Percentiles rank a stretch among this genome's conserved stretches.
Conservation (phyloP, 1,139 yeast genomes). For the Sugiyamaella sp. region DNA sequence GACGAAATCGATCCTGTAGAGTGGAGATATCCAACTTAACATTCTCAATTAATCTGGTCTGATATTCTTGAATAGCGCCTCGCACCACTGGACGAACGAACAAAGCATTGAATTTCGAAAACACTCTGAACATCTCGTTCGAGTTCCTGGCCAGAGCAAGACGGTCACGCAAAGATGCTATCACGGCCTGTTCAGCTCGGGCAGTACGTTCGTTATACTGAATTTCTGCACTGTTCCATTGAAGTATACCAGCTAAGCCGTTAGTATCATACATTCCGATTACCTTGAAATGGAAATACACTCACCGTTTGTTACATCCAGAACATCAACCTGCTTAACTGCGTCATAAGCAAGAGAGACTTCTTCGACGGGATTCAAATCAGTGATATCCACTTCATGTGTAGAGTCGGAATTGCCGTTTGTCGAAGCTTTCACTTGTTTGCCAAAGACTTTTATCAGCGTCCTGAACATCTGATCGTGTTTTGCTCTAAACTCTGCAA, state of each 20-base stretch:
- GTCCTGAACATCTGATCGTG: slow-evolving; percentile 56
- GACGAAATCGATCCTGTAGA: slow-evolving; percentile 48
- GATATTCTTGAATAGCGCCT: slow-evolving; percentile 59
- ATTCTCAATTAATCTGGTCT: slow-evolving; percentile 50
- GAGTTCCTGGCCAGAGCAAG: slow-evolving; percentile 48
- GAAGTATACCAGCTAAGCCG: slow-evolving; percentile 37
- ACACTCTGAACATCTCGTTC: slow-evolving; percentile 54
- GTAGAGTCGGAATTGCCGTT: slow-evolving; percentile 24
- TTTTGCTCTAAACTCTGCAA: slow-evolving; percentile 53
- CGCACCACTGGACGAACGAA: slow-evolving; percentile 55
- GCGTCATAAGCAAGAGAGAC: slow-evolving; percentile 49
- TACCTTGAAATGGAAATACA: slow-evolving; percentile 5
- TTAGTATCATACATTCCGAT: slow-evolving; percentile 14
- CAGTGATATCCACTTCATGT: slow-evolving; percentile 31
- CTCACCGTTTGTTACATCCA: slow-evolving; percentile 46
- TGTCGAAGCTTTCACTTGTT: slow-evolving; percentile 28
- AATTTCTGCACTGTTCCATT: slow-evolving; percentile 49
- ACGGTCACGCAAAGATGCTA: slow-evolving; percentile 45
- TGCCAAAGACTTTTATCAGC: slow-evolving; percentile 43
- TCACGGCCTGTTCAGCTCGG: slow-evolving; percentile 51
- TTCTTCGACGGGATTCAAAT: slow-evolving; percentile 43
- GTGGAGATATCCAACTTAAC: slow-evolving; percentile 51
- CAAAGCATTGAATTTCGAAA: slow-evolving; percentile 52
- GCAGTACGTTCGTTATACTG: slow-evolving; percentile 49
- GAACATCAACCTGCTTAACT: slow-evolving; percentile 44